phyloP scores from a whole-genome alignment of 1,284 basidiomycete genomes.

The Naganishia liquefaciens region DNA sequence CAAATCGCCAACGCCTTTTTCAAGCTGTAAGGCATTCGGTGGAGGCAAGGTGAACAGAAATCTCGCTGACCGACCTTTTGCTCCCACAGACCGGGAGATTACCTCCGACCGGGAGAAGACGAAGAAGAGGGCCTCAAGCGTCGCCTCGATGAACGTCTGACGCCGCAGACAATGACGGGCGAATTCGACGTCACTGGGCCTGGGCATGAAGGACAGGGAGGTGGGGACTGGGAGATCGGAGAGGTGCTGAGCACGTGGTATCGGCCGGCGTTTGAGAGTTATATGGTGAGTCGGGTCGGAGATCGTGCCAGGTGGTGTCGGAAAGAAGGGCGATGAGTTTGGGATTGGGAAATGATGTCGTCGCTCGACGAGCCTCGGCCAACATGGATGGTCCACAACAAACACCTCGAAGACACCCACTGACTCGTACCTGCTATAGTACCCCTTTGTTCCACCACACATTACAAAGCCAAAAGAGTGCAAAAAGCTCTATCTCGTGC shows the following conservation, averaged over 20 bases:
- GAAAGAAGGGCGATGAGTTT: slow-evolving; percentile 65
- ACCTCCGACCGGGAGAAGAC: slow-evolving; percentile 91
- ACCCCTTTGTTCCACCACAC: slow-evolving; percentile 94
- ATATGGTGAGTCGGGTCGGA: slow-evolving; percentile 75
- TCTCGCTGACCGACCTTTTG: slow-evolving; percentile 1
- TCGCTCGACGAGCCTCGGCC: neutral
- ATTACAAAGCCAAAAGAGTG: slow-evolving; percentile 97
- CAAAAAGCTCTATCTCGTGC: slow-evolving; percentile 93
- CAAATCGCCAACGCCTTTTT: slow-evolving; percentile 99
- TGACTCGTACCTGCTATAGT: slow-evolving; percentile 59
- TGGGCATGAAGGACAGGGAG: slow-evolving; percentile 11
- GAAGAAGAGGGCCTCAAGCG: slow-evolving; percentile 86
- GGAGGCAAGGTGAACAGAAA: slow-evolving; percentile 31
- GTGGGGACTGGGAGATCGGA: slow-evolving; percentile 83
- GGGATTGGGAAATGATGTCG: neutral
- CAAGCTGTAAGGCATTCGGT: slow-evolving; percentile 70
- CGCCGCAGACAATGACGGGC: slow-evolving; percentile 45
- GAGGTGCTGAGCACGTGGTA: slow-evolving; percentile 96
- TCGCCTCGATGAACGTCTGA: slow-evolving; percentile 82
- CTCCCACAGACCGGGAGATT: slow-evolving; percentile 82
- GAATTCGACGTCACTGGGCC: slow-evolving; percentile 18
- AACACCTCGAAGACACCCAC: neutral
- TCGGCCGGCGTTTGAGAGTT: slow-evolving; percentile 96
- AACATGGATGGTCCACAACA: neutral
- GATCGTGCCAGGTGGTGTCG: neutral